Base-by-base conservation (phyloP, 345 rosid species). In the Pugionium cornutum region DNA sequence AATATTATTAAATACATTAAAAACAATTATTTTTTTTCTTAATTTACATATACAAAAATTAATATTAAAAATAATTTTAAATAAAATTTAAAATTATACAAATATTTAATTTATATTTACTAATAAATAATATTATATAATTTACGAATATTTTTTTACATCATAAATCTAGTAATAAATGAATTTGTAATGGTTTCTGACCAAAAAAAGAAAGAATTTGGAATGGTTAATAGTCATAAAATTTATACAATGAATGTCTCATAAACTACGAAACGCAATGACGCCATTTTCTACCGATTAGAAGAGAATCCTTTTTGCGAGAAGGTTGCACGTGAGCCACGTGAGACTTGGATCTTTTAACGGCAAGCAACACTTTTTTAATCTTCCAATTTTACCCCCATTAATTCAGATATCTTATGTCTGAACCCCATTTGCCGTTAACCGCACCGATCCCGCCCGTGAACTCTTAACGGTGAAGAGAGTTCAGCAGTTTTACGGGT, bases 261-360 rank as follows among this genome's bases (percentile, higher is more conserved):
- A 88, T 49, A 83, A 76, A 81, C 74, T 83, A 86, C 88, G 84
- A 77, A 77, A 54, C 70, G 77, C 73, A 74, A 66, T 5, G 48
- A 47, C 5, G 9, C 33, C 27, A 63, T 6, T 25, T 31, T 8
- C 11, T 7, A 18, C 18, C 18, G 18, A 18, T 18, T 18, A 18
- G 80, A 77, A 49, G 45, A 68, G 31, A 32, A 42, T 29, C 52
- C 59, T 34, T 59, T 50, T 50, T 58, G 18, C 18, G 18, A 18
- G 18, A 18, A 18, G 18, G 18, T 18, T 18, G 18, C 18, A 18
- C 18, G 18, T 61, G 55, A 69, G 9, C 55, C 60, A 50, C n/a
- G 18, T 29, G 39, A 51, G 46, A 51, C 39, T 69, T 51, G 37
- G 25, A 40, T 64, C 5, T 28, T 53, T 66, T 29, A 50, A 49